Percentiles rank a stretch among this genome's conserved stretches.
Evolutionary conservation across 2,329 filamentous ascomycete genomes (phyloP).

Genomic region (Dryadomyces quercivorus): DNA sequence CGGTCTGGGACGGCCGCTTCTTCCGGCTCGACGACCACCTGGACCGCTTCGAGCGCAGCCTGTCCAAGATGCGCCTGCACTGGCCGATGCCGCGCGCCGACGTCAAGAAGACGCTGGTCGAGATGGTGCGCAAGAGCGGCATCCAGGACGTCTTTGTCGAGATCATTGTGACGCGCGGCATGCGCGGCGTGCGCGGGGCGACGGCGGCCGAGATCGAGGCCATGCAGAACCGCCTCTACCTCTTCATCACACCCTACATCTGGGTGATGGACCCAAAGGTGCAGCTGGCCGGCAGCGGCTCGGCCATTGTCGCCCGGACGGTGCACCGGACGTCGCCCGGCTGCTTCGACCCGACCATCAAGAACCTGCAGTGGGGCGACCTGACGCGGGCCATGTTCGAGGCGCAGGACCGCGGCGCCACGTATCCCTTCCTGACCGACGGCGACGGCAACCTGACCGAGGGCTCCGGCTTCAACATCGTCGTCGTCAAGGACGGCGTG

Average conservation of each 20-base stretch:
- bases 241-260: conserved; percentile 34
- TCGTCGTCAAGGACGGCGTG: conserved; percentile 29
- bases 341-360: conserved; percentile 36
- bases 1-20: conserved; percentile 38
- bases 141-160: conserved; percentile 38
- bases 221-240: conserved; percentile 30
- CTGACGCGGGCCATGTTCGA: conserved; percentile 29
- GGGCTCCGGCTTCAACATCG: conserved; percentile 28
- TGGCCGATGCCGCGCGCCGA: conserved; percentile 27
- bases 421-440: conserved; percentile 37
- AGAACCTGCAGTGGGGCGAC: conserved; percentile 40
- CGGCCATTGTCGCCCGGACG: conserved; percentile 24
- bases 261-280: conserved; percentile 36
- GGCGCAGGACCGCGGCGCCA: conserved; percentile 30
- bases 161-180: conserved; percentile 36
- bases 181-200: conserved; percentile 26
- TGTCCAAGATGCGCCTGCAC: conserved; percentile 30
- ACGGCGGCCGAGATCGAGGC: conserved; percentile 16
- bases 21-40: conserved; percentile 40
- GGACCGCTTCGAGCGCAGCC: conserved; percentile 28
- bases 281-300: conserved; percentile 28
- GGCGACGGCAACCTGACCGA: conserved; percentile 36
- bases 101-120: conserved; percentile 25
- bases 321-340: conserved; percentile 24
- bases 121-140: conserved; percentile 32